phyloP scores from a whole-genome alignment of 805 yeast species.

The Ogataea salicorniae region DNA sequence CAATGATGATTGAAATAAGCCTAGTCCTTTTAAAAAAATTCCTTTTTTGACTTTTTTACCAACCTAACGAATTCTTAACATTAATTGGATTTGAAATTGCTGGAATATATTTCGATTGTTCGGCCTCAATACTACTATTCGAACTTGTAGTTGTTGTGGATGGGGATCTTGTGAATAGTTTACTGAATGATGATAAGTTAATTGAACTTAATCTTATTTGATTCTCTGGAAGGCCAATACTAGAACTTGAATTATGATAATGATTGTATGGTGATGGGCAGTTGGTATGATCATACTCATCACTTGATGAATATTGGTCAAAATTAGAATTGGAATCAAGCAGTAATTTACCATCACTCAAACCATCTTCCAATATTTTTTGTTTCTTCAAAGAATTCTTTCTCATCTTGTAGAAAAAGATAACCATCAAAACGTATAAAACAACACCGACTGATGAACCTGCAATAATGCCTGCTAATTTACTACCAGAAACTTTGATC shows the following conservation, averaged over 20 bases:
- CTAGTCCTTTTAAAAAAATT: background rate
- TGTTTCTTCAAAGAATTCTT: conserved; percentile 19
- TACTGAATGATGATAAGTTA: conserved; percentile 11
- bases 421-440: conserved; percentile 56
- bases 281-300: background rate
- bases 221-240: conserved; percentile 1
- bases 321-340: conserved; percentile 5
- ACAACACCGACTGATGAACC: conserved; percentile 80
- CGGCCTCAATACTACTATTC: conserved; percentile 10
- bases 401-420: conserved; percentile 45
- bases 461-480: conserved; percentile 71
- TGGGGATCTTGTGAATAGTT: conserved; percentile 8
- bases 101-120: conserved; percentile 30
- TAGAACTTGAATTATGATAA: background rate
- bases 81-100: conserved; percentile 66
- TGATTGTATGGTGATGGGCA: background rate
- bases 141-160: background rate
- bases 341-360: conserved; percentile 6
- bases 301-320: conserved; percentile 1
- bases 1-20: conserved; percentile 1
- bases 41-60: background rate
- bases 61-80: conserved; percentile 48
- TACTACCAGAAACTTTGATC: conserved; percentile 20
- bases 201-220: conserved; percentile 8
- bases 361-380: conserved; percentile 5